Base-by-base conservation (phyloP, 176 grass and related monocot genomes). In the Typha latifolia region DNA sequence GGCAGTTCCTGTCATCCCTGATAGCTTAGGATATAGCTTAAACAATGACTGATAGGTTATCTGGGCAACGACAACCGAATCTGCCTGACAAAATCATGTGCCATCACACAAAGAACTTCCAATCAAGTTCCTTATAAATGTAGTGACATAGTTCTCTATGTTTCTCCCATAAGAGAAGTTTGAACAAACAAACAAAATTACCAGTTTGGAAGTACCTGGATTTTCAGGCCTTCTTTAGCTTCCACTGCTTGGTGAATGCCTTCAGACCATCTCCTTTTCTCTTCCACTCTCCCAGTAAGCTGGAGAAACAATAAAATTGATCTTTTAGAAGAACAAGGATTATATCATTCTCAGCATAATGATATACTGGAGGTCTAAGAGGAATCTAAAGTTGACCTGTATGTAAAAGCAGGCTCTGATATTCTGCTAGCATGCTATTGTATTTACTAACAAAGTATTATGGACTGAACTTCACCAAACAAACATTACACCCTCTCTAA, bases 171-270 rank as follows among this genome's bases (percentile, higher is more conserved):
- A 9, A 51, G 67, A 62, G 43, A 49, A 71, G 24, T 56, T 16
- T 63, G 12, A 32, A 19, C 67, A 73, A 31, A 67, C 47, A 43
- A 32, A 74, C 4, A 37, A 37, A 37, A 4, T 6, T 37, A 37
- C 34, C 34, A 51, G 55, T 70, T 51, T 74, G 77, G 47, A 73
- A 47, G 51, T 64, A 89, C 93, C 88, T 91, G 85, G 12, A 96
- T 96, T 86, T 84, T 83, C 51, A 96, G 75, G 69, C 80, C 88
- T 79, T 96, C 92, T 89, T 96, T 91, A 68, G 93, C 93, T 91
- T 96, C 93, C 67, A 96, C 93, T 66, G 93, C 88, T 91, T 96
- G 93, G 71, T 96, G 93, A 75, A 96, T 96, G 72, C 93, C 93
- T 68, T 96, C 88, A 84, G 93, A 91, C 93, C 88, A 96, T 83